phyloP scores from a whole-genome alignment of 495 filamentous ascomycete species.

The Podospora didyma region DNA sequence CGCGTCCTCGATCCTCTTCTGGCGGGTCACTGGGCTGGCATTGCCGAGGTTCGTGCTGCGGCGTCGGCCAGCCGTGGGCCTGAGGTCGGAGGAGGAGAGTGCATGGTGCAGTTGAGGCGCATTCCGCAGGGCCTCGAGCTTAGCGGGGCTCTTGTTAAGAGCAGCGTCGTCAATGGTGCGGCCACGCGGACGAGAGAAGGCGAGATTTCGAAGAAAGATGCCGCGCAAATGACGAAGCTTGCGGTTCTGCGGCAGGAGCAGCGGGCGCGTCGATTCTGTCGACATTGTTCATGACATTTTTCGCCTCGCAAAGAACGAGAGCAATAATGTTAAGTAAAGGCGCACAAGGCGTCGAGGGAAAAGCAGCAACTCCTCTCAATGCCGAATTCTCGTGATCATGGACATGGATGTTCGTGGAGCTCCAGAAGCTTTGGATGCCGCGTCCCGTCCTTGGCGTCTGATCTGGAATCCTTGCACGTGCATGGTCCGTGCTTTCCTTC shows the following conservation, averaged over 20 bases:
- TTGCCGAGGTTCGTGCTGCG: constrained; percentile 68
- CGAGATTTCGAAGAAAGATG: constrained; percentile 82
- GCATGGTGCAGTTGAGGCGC: constrained; percentile 58
- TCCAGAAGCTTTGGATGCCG: neutral
- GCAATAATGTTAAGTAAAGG: too few relatives aligned
- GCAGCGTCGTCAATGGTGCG: constrained; percentile 84
- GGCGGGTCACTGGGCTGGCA: constrained; percentile 61
- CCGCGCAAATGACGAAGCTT: constrained; percentile 85
- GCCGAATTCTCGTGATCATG: too few relatives aligned
- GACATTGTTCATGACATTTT: constrained; percentile 32
- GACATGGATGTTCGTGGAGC: too few relatives aligned
- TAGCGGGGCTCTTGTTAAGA: constrained; percentile 68
- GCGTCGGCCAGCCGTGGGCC: constrained; percentile 46
- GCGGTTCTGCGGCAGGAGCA: constrained; percentile 67
- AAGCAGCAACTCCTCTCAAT: too few relatives aligned
- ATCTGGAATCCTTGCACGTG: neutral
- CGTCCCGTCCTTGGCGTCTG: neutral
- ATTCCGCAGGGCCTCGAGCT: constrained; percentile 60
- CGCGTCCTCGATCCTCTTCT: constrained; percentile 73
- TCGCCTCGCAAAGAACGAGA: too few relatives aligned
- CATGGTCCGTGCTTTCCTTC: neutral
- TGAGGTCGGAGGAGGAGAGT: constrained; percentile 66
- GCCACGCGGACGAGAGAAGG: constrained; percentile 58
- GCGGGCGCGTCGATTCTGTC: constrained; percentile 35
- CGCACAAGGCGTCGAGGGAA: too few relatives aligned